A percentile compares a stretch with the other conserved stretches of the same genome.
Evolutionary conservation across 2,329 filamentous ascomycete genomes (phyloP).

Genomic region (Diplodia sapinea): DNA sequence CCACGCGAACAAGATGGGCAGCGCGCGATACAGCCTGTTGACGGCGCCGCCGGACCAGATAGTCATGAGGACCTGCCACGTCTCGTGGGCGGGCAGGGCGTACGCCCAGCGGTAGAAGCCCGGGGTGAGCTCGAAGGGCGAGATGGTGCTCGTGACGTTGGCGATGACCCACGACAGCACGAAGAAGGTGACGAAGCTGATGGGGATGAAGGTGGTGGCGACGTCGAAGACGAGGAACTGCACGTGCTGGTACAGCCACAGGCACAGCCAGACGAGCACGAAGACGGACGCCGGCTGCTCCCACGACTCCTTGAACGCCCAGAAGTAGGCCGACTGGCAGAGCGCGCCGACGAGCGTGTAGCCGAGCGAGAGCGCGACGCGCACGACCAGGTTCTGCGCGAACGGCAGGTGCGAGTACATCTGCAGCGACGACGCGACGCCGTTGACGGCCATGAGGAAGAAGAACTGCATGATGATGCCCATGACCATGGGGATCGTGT

Average conservation of each 20-base stretch:
- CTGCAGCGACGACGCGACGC: slow-evolving; percentile 42
- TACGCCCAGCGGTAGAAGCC: slow-evolving; percentile 50
- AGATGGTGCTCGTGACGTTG: slow-evolving; percentile 51
- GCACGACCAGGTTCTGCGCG: slow-evolving; percentile 38
- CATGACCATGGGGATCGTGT: slow-evolving; percentile 53
- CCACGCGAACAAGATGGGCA: slow-evolving; percentile 54
- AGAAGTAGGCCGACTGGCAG: slow-evolving; percentile 49
- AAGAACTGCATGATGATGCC: slow-evolving; percentile 57
- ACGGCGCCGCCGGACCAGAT: slow-evolving; percentile 54
- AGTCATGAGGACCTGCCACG: slow-evolving; percentile 47
- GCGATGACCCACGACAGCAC: slow-evolving; percentile 52
- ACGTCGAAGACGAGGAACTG: slow-evolving; percentile 52
- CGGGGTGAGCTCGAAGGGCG: slow-evolving; percentile 50
- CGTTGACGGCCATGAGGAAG: slow-evolving; percentile 55
- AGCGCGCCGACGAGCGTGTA: slow-evolving; percentile 47
- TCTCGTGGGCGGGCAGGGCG: slow-evolving; percentile 47
- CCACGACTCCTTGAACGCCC: slow-evolving; percentile 51
- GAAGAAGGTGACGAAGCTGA: slow-evolving; percentile 50
- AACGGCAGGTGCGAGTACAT: slow-evolving; percentile 35
- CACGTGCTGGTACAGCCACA: slow-evolving; percentile 52
- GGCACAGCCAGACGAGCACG: slow-evolving; percentile 47
- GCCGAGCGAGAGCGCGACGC: slow-evolving; percentile 39
- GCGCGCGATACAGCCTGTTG: slow-evolving; percentile 46
- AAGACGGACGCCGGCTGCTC: slow-evolving; percentile 47
- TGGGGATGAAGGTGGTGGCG: slow-evolving; percentile 48